These are phyloP conservation scores for Pleodorina starrii DNA, from an alignment of 139 green algal genomes.

Conservation along the genomic window DNA sequence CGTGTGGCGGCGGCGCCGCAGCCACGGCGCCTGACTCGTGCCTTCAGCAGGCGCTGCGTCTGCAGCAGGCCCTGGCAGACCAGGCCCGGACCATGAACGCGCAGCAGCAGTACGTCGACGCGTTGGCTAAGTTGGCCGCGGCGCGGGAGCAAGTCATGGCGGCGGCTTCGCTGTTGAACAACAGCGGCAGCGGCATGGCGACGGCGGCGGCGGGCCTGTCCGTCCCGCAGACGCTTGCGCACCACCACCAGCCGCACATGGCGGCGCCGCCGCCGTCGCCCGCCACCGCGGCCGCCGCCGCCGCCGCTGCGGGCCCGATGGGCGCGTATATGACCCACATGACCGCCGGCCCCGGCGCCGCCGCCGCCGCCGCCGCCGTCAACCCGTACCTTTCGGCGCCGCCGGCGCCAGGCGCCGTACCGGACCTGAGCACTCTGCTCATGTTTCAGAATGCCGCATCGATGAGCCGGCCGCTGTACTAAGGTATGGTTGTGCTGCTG, in stretches of 20 bases:
- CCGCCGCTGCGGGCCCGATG: not conserved
- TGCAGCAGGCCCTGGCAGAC: conserved; percentile 30
- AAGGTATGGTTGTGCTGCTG: no score
- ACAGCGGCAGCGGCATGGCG: not conserved
- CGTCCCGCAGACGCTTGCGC: not conserved
- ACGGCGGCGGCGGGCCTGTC: not conserved
- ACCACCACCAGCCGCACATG: not conserved
- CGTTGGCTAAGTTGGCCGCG: not conserved
- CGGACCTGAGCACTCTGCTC: conserved; percentile 36
- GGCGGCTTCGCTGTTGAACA: conserved; percentile 5
- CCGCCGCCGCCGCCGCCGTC: not conserved
- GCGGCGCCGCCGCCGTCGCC: not conserved
- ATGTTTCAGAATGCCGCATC: conserved; percentile 28
- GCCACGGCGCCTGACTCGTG: not conserved
- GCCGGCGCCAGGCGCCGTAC: not conserved
- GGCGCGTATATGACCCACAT: conserved; percentile 15
- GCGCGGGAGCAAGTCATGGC: conserved; percentile 35
- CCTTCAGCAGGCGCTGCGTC: conserved; percentile 19
- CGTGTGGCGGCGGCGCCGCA: not conserved
- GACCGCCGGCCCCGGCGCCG: not conserved
- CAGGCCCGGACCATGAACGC: conserved; percentile 13
- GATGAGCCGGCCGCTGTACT: conserved; percentile 16
- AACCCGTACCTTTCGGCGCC: not conserved
- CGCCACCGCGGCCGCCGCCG: no score
- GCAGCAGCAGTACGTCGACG: conserved; percentile 44